Evolutionary conservation across 345 rosid species (phyloP), one percentile per base, ranked within the genome.

Genomic region (Combretum micranthum): DNA sequence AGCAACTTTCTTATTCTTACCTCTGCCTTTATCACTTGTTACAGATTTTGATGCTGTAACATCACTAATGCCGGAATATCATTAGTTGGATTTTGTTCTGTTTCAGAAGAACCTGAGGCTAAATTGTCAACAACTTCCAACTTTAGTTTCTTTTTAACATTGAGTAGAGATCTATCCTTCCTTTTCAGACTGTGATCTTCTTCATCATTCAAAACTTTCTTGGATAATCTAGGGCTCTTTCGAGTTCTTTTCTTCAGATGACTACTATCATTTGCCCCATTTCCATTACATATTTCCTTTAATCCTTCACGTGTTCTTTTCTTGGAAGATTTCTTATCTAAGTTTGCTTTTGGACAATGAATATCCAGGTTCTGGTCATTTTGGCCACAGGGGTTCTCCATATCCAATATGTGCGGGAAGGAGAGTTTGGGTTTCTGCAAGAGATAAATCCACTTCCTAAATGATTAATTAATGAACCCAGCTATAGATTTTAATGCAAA

Each of bases 321-420:
- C 79, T 67, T 70, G 42, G 75, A 48, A 57, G 72, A 73, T 47
- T 55, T 72, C 55, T 63, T 55, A 11, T 56, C 47, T 55, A 70
- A 44, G 16, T 50, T 50, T 6, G 59, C 55, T 21, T 50, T 37
- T 56, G 49, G 32, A 37, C 66, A 57, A 18, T 25, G 63, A 57
- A 55, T 15, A 51, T 63, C 49, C 47, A 64, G 45, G 14, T 55
- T 63, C 47, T 59, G 56, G 60, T 80, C 71, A 55, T 50, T 69
- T 64, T 68, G 71, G 56, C 72, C 72, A 37, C 69, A 45, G 48
- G 85, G 64, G 69, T 90, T 81, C 57, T 86, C 93, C 70, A 79
- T 83, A 16, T 84, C 88, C 25, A 39, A 59, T 58, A 74, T 79
- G 53, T 56, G 52, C 3, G 68, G 79, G 20, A 72, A 72, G 68